These are phyloP conservation scores for Colletotrichum kahawae DNA, from an alignment of 2,329 filamentous ascomycete genomes.

Conservation along the genomic window DNA sequence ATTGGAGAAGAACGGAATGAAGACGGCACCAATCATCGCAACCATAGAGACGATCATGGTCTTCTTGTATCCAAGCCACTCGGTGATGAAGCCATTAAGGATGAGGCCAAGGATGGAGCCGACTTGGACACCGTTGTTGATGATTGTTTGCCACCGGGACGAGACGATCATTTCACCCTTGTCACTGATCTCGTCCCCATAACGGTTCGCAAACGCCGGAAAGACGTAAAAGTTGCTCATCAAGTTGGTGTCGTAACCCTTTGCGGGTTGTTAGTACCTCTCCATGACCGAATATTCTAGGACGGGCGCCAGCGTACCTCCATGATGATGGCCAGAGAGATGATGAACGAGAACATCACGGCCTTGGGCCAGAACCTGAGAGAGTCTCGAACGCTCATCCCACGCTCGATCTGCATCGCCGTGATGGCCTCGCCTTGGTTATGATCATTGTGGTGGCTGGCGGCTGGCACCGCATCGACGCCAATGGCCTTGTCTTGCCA, in stretches of 20 bases:
- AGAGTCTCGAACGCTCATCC: slow-evolving; percentile 25
- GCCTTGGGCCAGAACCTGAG: slow-evolving; percentile 26
- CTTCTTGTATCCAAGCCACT: slow-evolving; percentile 46
- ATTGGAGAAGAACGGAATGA: slow-evolving; percentile 51
- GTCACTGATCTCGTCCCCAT: slow-evolving; percentile 40
- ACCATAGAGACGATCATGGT: slow-evolving; percentile 48
- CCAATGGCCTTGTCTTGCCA: slow-evolving; percentile 12
- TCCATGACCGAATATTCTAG: neutral
- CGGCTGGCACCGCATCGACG: slow-evolving; percentile 7
- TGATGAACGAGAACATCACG: slow-evolving; percentile 24
- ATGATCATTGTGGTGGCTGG: slow-evolving; percentile 2
- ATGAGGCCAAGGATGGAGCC: slow-evolving; percentile 55
- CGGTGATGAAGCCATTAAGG: slow-evolving; percentile 50
- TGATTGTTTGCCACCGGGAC: slow-evolving; percentile 55
- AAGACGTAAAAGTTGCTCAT: slow-evolving; percentile 43
- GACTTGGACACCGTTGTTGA: slow-evolving; percentile 47
- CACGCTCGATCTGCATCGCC: slow-evolving; percentile 24
- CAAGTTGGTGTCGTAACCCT: slow-evolving; percentile 42
- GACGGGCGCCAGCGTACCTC: slow-evolving; percentile 12
- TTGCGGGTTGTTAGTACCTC: neutral
- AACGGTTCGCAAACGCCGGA: slow-evolving; percentile 35
- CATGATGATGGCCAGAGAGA: slow-evolving; percentile 32
- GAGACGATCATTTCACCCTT: slow-evolving; percentile 49
- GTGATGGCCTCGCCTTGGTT: slow-evolving; percentile 14
- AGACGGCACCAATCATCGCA: slow-evolving; percentile 46